Conservation (phyloP, 257 asterid genomes). For the Penstemon barbatus region DNA sequence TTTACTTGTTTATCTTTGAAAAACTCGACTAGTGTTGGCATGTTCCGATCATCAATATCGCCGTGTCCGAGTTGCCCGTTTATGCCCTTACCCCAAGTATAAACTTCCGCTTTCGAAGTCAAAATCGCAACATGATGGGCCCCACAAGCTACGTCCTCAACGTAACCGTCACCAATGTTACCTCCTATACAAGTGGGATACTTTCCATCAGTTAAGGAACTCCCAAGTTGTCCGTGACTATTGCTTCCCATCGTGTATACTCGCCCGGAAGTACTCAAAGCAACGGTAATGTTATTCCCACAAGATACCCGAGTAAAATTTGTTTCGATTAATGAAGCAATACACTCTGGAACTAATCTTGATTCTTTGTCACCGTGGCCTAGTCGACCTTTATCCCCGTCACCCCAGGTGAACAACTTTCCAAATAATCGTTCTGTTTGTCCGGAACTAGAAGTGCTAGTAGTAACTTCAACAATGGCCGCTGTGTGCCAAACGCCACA, state of each 20-base stretch:
- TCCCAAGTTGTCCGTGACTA: conserved; percentile 44
- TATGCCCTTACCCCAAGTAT: conserved; percentile 85
- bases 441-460: conserved; percentile 27
- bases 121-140: conserved; percentile 68
- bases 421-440: conserved; percentile 40
- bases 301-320: conserved; percentile 64
- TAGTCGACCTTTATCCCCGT: conserved; percentile 71
- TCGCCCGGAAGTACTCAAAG: conserved; percentile 56
- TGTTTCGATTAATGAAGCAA: conserved; percentile 43
- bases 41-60: conserved; percentile 47
- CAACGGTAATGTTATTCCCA: conserved; percentile 62
- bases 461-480: conserved; percentile 54
- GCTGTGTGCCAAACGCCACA: conserved; percentile 98
- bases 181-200: conserved; percentile 55
- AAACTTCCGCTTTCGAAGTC: conserved; percentile 76
- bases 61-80: conserved; percentile 91
- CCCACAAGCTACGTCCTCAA: conserved; percentile 80
- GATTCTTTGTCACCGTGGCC: conserved; percentile 62
- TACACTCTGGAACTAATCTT: conserved; percentile 49
- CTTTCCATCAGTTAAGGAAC: conserved; percentile 41
- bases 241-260: conserved; percentile 78
- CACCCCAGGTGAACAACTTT: conserved; percentile 89
- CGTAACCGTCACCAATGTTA: conserved; percentile 44
- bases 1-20: conserved; percentile 76
- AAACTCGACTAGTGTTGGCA: conserved; percentile 60